Evolutionary conservation across 1,284 basidiomycete genomes (phyloP).

Genomic region (Blastosporella zonata): DNA sequence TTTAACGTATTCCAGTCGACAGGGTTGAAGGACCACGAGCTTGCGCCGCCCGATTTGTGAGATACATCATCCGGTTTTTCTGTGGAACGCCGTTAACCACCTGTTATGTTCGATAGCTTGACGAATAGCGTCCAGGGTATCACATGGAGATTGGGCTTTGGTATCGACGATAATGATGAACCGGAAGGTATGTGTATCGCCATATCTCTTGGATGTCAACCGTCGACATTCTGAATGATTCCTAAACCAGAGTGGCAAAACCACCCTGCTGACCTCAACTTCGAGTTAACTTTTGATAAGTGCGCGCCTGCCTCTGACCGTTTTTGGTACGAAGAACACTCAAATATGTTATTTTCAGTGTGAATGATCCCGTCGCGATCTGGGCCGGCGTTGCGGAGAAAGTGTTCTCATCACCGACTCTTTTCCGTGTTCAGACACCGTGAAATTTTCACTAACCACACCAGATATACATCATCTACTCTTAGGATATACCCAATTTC

Average conservation of each 20-base stretch:
- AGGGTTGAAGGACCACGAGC: constrained; percentile 49
- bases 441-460: constrained; percentile 1
- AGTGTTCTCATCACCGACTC: constrained; percentile 19
- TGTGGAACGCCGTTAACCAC: constrained; percentile 7
- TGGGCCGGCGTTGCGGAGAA: constrained; percentile 39
- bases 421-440: constrained; percentile 14
- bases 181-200: constrained; percentile 46
- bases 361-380: constrained; percentile 47
- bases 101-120: constrained; percentile 31
- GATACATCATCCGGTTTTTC: constrained; percentile 20
- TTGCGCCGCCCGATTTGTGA: constrained; percentile 62
- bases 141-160: constrained; percentile 62
- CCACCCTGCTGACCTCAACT: constrained; percentile 49
- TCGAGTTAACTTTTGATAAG: constrained; percentile 48
- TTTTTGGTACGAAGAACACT: not conserved
- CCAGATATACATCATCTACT: no score
- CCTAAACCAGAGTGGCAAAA: constrained; percentile 52
- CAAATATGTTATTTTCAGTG: constrained; percentile 24
- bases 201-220: not conserved
- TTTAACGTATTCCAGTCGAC: constrained; percentile 32
- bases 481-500: not conserved
- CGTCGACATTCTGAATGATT: constrained; percentile 4
- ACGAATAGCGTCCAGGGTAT: constrained; percentile 56
- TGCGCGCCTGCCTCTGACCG: constrained; percentile 26
- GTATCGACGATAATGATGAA: constrained; percentile 45